phyloP scores from a whole-genome alignment of 768 basidiomycete species.

The Mycena filopes region DNA sequence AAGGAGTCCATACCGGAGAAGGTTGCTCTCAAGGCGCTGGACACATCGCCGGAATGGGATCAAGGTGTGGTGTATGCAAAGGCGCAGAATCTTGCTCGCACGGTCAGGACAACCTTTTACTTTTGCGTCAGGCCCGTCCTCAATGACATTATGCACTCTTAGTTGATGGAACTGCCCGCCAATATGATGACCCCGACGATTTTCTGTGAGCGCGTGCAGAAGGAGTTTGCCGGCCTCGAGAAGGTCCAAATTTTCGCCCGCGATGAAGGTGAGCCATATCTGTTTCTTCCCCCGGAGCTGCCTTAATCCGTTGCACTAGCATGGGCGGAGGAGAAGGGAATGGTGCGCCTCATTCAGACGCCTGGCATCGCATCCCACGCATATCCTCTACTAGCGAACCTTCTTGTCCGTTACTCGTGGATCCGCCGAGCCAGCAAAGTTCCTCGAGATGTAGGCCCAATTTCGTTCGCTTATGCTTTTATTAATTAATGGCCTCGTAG shows the following conservation, averaged over 20 bases:
- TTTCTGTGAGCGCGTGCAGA: constrained; percentile 77
- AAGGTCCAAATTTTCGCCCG: constrained; percentile 77
- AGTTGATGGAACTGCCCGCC: constrained; percentile 88
- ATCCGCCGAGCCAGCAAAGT: constrained; percentile 84
- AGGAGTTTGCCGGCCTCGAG: constrained; percentile 70
- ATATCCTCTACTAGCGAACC: constrained; percentile 60
- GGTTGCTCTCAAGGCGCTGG: constrained; percentile 57
- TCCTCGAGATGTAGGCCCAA: constrained; percentile 78
- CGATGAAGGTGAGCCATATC: constrained; percentile 75
- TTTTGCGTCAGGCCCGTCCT: constrained; percentile 1
- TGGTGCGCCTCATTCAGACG: constrained; percentile 57
- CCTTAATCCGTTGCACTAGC: constrained; percentile 48
- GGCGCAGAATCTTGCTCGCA: constrained; percentile 84
- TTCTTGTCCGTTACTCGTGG: constrained; percentile 91
- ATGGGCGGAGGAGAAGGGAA: constrained; percentile 87
- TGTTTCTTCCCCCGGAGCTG: constrained; percentile 2
- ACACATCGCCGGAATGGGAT: constrained; percentile 72
- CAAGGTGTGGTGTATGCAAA: constrained; percentile 77
- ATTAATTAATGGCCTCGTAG: constrained; percentile 45
- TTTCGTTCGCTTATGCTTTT: background rate
- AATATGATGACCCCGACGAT: constrained; percentile 90
- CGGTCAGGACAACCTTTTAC: constrained; percentile 53
- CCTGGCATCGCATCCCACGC: background rate
- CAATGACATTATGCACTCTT: background rate
- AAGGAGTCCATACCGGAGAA: constrained; percentile 62